Percentiles rank a stretch among this genome's conserved stretches.
Evolutionary conservation across 2,329 filamentous ascomycete species (phyloP).

Genomic region (Exophiala viscosa): DNA sequence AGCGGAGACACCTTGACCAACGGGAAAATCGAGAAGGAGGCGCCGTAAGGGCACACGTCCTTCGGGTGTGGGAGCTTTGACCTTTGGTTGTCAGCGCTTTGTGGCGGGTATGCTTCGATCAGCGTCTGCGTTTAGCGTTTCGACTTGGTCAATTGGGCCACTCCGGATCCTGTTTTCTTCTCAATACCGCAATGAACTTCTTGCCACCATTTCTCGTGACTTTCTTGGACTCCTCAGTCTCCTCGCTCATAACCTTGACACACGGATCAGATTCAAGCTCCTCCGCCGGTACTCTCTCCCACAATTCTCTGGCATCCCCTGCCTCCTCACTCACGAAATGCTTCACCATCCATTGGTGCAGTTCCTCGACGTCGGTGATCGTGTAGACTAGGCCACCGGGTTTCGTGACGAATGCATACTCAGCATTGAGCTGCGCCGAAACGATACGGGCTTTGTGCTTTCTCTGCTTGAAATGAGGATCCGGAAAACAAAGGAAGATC

Average conservation of each 20-base stretch:
- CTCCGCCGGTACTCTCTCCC: slow-evolving; percentile 64
- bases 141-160: slow-evolving; percentile 49
- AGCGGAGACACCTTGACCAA: slow-evolving; percentile 13
- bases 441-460: slow-evolving; percentile 98
- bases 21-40: slow-evolving; percentile 1
- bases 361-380: slow-evolving; percentile 93
- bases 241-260: slow-evolving; percentile 62
- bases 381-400: slow-evolving; percentile 90
- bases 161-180: slow-evolving; percentile 71
- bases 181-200: slow-evolving; percentile 88
- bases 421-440: slow-evolving; percentile 78
- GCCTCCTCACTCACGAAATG: slow-evolving; percentile 52
- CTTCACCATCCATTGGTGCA: slow-evolving; percentile 59
- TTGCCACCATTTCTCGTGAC: slow-evolving; percentile 83
- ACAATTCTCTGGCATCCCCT: slow-evolving; percentile 75
- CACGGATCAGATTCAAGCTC: slow-evolving; percentile 56
- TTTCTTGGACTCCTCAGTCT: slow-evolving; percentile 98
- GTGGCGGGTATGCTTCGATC: not conserved
- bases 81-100: too few relatives aligned
- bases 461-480: slow-evolving; percentile 94
- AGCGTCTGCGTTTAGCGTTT: not conserved
- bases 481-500: slow-evolving; percentile 97
- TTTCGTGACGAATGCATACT: slow-evolving; percentile 83
- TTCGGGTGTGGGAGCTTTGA: not conserved
- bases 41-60: not conserved